A percentile compares a stretch with the other conserved stretches of the same genome.
Conservation (phyloP, 768 basidiomycete species). For the Leccinum truebloodii region DNA sequence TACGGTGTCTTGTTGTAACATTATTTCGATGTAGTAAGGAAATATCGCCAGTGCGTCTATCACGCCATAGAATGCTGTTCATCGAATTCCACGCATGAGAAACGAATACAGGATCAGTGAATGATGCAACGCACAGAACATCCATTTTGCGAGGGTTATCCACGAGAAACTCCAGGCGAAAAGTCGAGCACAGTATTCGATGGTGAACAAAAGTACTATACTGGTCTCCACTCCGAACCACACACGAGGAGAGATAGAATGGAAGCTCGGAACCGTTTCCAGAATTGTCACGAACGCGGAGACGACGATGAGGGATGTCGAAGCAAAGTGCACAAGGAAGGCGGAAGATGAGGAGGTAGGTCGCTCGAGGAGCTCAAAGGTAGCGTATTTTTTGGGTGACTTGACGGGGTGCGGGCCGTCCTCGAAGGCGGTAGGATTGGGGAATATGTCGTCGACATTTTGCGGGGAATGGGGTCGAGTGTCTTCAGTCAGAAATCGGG, state of each 20-base stretch:
- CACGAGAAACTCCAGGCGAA: conserved; percentile 75
- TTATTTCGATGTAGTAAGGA: conserved; percentile 87
- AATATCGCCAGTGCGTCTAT: conserved; percentile 84
- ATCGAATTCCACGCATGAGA: not conserved
- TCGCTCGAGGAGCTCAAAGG: conserved; percentile 75
- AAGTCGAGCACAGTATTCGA: conserved; percentile 76
- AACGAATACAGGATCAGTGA: not conserved
- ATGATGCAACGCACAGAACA: conserved; percentile 52
- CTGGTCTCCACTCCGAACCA: conserved; percentile 91
- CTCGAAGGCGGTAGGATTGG: conserved; percentile 38
- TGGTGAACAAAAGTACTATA: conserved; percentile 81
- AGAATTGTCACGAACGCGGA: conserved; percentile 76
- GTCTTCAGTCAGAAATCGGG: conserved; percentile 49
- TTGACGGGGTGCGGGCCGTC: conserved; percentile 28
- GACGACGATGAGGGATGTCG: conserved; percentile 69
- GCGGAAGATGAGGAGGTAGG: conserved; percentile 77
- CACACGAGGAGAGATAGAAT: conserved; percentile 61
- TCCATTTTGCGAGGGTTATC: conserved; percentile 62
- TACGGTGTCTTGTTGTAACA: conserved; percentile 84
- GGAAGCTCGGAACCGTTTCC: conserved; percentile 79
- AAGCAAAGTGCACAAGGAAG: conserved; percentile 71
- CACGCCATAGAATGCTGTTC: conserved; percentile 76
- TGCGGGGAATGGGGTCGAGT: conserved; percentile 31
- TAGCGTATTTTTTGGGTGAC: conserved; percentile 58
- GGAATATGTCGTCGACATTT: conserved; percentile 42